Evolutionary conservation across 768 basidiomycete species (phyloP), one percentile per base, ranked within the genome.

Genomic region (Tricholoma terreum): DNA sequence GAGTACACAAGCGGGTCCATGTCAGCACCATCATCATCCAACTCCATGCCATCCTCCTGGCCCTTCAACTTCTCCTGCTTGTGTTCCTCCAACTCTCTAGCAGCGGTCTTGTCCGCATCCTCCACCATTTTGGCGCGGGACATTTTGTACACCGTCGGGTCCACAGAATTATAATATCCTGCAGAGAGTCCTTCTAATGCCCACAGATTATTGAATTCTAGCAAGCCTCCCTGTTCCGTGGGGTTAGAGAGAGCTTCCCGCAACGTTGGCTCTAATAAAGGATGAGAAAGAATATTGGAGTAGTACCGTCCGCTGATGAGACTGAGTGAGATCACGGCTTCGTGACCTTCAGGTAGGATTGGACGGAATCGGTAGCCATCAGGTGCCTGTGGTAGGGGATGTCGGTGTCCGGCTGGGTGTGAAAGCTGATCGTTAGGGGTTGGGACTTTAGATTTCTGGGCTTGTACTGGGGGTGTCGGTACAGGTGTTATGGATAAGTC

Each of bases 271-370:
- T 69, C 69, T 17, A 92, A 70, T 34, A 85, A 73, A 1, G 88
- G 88, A 64, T 91, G 89, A 19, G 74, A 65, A 21, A 92, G 77
- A 34, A 94, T 75, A 6, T 78, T 73, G 4, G 91, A 88, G 66
- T 94, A 94, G 68, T 94, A 94, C 55, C 92, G 79, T 31, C 92
- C 92, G 31, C 84, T 84, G 58, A 94, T 77, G 48, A 91, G 74
- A 34, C 84, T 81, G 40, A 92, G 75, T 2, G 84, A 84, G n/a
- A 91, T 60, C 17, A 88, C 80, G 14, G 80, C 80, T 69, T 92
- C 89, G 58, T 81, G 68, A 0, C 81, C 86, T 6, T 83, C 74
- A 2, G 76, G 65, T 12, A 91, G 75, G 55, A 94, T 85, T 0
- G 82, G 77, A 15, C 88, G 81, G 72, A 91, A 93, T 60, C 76